A percentile compares a stretch with the other conserved stretches of the same genome.
Evolutionary conservation across 768 basidiomycete species (phyloP).

Genomic region (Amanita pallidorosea): DNA sequence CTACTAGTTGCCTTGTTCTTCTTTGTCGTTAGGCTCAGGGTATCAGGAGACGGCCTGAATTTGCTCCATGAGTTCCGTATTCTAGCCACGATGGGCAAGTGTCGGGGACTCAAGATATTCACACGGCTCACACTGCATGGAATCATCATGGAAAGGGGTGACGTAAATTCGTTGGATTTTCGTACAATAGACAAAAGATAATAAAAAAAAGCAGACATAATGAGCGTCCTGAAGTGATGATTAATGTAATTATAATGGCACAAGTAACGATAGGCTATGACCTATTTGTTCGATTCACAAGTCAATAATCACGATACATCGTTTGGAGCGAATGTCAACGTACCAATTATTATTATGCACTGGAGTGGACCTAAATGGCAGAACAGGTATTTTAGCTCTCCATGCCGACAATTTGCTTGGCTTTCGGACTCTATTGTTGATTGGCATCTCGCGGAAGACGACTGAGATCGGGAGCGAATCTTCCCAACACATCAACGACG

Average conservation of each 20-base stretch:
- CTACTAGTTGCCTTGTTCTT: too few species aligned
- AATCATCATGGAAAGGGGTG: neutral
- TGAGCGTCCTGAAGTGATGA: neutral
- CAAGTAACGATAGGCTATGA: neutral
- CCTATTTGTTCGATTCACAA: neutral
- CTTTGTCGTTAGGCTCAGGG: too few species aligned
- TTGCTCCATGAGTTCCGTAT: too few species aligned
- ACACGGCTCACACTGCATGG: too few species aligned
- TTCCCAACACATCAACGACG: constrained; percentile 3
- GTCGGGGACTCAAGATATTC: neutral
- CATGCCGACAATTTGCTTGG: neutral
- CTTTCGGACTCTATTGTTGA: neutral
- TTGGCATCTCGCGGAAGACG: neutral
- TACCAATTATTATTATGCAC: neutral
- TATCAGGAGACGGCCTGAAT: too few species aligned
- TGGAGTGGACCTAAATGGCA: neutral
- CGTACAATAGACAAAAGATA: neutral
- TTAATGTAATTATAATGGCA: neutral
- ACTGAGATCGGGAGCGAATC: constrained; percentile 1
- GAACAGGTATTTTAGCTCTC: neutral
- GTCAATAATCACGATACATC: neutral
- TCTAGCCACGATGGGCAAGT: neutral
- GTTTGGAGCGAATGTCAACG: neutral
- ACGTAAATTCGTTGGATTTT: neutral
- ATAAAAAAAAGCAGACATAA: neutral